These are phyloP conservation scores for Pseudoneurospora amorphoporcata DNA, from an alignment of 495 filamentous ascomycete species.

Conservation along the genomic window DNA sequence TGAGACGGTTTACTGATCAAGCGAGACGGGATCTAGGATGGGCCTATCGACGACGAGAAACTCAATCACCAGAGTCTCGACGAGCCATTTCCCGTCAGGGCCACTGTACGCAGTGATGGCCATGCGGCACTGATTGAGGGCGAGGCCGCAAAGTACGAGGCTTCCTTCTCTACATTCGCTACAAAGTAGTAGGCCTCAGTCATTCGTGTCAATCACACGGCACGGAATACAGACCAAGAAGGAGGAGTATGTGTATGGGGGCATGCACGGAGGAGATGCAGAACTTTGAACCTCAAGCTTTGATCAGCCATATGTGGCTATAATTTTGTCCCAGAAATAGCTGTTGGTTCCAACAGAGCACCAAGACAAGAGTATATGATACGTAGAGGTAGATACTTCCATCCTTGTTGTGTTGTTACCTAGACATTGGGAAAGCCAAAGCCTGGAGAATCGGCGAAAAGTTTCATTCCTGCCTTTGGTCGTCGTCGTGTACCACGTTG, in stretches of 20 bases:
- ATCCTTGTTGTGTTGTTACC: too few relatives aligned
- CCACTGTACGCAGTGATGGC: slow-evolving; percentile 12
- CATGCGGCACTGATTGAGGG: slow-evolving; percentile 16
- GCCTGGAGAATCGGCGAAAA: slow-evolving; percentile 1
- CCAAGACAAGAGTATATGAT: not conserved
- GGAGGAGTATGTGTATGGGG: not conserved
- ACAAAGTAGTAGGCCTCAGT: not conserved
- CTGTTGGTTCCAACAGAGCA: too few relatives aligned
- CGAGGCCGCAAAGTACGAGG: slow-evolving; percentile 1
- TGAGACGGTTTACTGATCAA: too few relatives aligned
- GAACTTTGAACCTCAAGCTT: slow-evolving; percentile 1
- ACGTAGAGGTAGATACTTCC: too few relatives aligned
- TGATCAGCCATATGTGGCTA: not conserved
- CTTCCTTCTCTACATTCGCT: slow-evolving; percentile 3
- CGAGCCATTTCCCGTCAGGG: slow-evolving; percentile 24
- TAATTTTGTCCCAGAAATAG: slow-evolving; percentile 3
- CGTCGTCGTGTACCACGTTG: too few relatives aligned
- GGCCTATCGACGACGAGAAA: slow-evolving; percentile 7
- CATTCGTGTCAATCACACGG: too few relatives aligned
- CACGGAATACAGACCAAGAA: not conserved
- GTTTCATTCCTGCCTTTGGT: too few relatives aligned
- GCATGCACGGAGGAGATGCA: not conserved
- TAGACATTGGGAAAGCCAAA: not conserved
- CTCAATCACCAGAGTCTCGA: slow-evolving; percentile 20
- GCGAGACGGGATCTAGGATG: slow-evolving; percentile 3